Evolutionary conservation across 306 rosid species (phyloP), one percentile per base, ranked within the genome.

Genomic region (Alnus glutinosa): DNA sequence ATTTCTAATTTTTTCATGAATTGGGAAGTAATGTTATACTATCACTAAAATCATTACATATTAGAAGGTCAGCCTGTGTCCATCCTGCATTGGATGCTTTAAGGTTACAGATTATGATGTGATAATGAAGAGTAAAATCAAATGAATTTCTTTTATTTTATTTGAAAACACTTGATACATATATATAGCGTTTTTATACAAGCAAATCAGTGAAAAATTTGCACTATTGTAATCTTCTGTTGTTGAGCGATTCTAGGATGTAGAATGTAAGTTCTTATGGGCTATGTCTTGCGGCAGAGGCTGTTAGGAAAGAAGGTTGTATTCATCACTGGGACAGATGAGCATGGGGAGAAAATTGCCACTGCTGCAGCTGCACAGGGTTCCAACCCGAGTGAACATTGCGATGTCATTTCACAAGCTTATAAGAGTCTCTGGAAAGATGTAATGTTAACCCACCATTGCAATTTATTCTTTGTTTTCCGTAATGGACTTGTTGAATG

Each of bases 331-430:
- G 98, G 98, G 51, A 92, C 98, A 0, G 98, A 95, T 57, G 98
- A 95, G 74, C 98, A 95, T 74, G 98, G 98, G 70, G 98, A 95
- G 87, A 95, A 95, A 87, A 90, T 92, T 87, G 98, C 98, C 19
- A 78, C 92, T 16, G 97, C 98, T 48, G 98, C 98, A 46, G 82
- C 91, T 73, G 86, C 88, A 7, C 89, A 71, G 79, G 95, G 91
- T 75, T 91, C 97, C 66, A 63, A 79, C 9, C 98, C 98, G 7
- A 81, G 74, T 5, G 96, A 92, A 42, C 98, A 95, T 58, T 95
- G 98, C n/a, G 84, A 95, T 82, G 79, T 84, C 84, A 82, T 95
- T 59, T 95, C 98, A 61, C 87, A 87, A 69, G 83, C 91, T 66
- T 92, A 89, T 83, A 89, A 78, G 86, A 88, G 86, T 42, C 92